A percentile compares a stretch with the other conserved stretches of the same genome.
Evolutionary conservation across 1,139 yeast species (phyloP).

Genomic region (Zygosaccharomyces sapae): DNA sequence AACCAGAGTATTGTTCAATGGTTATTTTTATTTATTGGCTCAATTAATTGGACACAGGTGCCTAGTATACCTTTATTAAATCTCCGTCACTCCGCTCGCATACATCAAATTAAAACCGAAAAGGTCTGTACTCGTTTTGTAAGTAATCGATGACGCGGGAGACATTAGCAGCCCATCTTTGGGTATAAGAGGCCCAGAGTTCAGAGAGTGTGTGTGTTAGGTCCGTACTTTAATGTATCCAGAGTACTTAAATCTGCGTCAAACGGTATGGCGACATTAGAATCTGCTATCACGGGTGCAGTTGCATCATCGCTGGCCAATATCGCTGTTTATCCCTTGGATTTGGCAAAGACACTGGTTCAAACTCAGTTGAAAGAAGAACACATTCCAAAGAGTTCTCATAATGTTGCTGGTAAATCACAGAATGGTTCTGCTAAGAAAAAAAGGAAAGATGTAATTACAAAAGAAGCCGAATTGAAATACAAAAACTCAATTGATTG

Average conservation of each 20-base stretch:
- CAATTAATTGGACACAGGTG: too few relatives aligned
- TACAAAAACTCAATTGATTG: constrained; percentile 65
- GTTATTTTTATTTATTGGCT: too few relatives aligned
- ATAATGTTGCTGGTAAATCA: constrained; percentile 14
- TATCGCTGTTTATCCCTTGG: constrained; percentile 72
- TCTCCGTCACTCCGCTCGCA: too few relatives aligned
- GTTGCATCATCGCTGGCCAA: constrained; percentile 80
- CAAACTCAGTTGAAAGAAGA: constrained; percentile 51
- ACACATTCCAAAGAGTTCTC: constrained; percentile 23
- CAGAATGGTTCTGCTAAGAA: constrained; percentile 13
- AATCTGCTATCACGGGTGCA: constrained; percentile 82
- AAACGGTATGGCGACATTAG: constrained; percentile 46
- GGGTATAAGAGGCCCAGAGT: too few relatives aligned
- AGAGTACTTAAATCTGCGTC: background rate
- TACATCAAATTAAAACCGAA: too few relatives aligned
- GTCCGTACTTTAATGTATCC: too few relatives aligned
- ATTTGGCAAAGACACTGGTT: constrained; percentile 65
- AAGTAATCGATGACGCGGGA: too few relatives aligned
- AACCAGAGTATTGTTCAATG: too few relatives aligned
- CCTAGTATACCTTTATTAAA: too few relatives aligned
- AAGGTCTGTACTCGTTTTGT: too few relatives aligned
- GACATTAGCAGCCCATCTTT: too few relatives aligned
- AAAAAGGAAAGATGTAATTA: constrained; percentile 19
- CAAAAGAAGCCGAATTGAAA: constrained; percentile 19
- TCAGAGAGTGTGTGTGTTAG: too few relatives aligned